Evolutionary conservation across 2,329 filamentous ascomycete species (phyloP), one percentile per base, ranked within the genome.

Genomic region (Diplodia mutila): DNA sequence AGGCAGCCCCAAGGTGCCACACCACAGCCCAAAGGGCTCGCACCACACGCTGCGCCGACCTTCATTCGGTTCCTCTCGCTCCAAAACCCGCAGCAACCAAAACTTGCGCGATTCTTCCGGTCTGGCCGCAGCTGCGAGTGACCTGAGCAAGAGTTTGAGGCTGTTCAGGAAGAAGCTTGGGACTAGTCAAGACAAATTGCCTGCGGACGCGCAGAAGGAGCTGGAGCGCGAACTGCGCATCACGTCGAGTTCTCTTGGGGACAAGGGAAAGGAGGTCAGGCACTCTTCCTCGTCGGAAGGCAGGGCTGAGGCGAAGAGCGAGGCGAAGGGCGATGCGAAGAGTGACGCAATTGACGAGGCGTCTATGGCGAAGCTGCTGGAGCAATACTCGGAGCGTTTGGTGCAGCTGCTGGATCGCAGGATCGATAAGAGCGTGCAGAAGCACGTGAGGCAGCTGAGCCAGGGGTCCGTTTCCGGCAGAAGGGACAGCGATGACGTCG

Each of bases 321-420:
- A 23, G 4, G 4, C 48, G 21, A 29, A 53, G 51, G 18, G 42
- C 25, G 42, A 55, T 7, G 46, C 64, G 18, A 46, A 46, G 42
- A 21, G 42, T 3, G 55, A 46, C 6, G 2, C 72, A 6, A 68
- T 82, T n/a, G 79, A 82, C 65, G 82, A 83, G 70, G 76, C 73
- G 1, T 75, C 75, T 6, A 78, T 84, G 75, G 75, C 77, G 49
- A 89, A 88, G 61, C 79, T 93, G 53, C 80, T 94, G 8, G 91
- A 93, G 71, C 87, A 92, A 78, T 93, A 93, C 73, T 91, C 90
- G 2, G 90, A 92, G 73, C 85, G 88, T 69, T 80, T 94, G 57
- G 87, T 92, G 6, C 87, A 84, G 54, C 84, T 93, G 77, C 83
- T 94, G 53, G 90, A 93, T 70, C 89, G 92, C 76, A 91, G 90